Evolutionary conservation across 352 stramenopile species (phyloP), one percentile per base, ranked within the genome.

Genomic region (Phytophthora sp.): DNA sequence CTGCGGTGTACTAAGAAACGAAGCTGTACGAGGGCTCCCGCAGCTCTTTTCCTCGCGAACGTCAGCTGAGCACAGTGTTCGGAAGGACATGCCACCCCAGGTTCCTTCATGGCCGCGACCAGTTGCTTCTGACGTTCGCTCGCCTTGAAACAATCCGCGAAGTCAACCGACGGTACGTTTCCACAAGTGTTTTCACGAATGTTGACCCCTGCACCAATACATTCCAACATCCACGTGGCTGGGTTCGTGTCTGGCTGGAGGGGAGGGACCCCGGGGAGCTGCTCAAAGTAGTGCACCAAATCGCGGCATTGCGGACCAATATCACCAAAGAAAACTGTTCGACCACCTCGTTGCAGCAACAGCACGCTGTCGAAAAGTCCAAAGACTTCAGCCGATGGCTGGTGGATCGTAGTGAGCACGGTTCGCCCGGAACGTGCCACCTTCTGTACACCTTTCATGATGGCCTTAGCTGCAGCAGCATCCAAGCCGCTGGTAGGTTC

Each of bases 151-250:
- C 66, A 27, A 8, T 64, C 53, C 6, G 71, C 79, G 52, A 87
- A 87, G 21, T 87, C 74, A 7, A 64, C 24, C 0, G 39, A 16
- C 24, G 24, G 15, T 9, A 31, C 35, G 41, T 57, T 49, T 50
- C 24, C 50, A 53, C 20, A 35, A n/a, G 11, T 54, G 33, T 62
- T 61, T 31, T 49, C 45, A 33, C 47, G 33, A 13, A 44, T 49
- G 27, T 61, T 72, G 16, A 77, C 68, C 13, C 78, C 86, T 2
- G 77, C 80, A 11, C 80, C 78, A 36, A 86, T 86, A 16, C 69
- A 76, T 8, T 88, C 80, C 0, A 97, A 66, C 88, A 97, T 96
- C 88, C 88, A 97, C 7, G 88, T 95, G 15, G 88, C 88, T 23
- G 90, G 90, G 23, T 79, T 81, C 9, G 57, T 58, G 41, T 66